A percentile compares a stretch with the other conserved stretches of the same genome.
Evolutionary conservation across 768 basidiomycete genomes (phyloP).

Genomic region (Pisolithus tinctorius): DNA sequence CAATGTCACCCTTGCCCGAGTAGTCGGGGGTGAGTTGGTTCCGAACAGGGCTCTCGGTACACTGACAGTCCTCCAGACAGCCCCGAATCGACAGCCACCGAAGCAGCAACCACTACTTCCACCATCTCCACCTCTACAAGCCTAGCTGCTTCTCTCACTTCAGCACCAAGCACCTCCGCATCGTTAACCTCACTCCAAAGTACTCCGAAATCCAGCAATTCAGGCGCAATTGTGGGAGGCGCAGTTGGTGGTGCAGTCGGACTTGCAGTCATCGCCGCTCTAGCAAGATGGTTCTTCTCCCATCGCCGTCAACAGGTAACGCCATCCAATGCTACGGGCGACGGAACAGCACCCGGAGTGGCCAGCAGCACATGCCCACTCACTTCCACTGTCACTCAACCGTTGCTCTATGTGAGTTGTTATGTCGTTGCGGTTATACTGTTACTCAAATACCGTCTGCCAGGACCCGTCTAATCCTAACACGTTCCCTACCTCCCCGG

Average conservation of each 20-base stretch:
- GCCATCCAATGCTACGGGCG: slow-evolving; percentile 8
- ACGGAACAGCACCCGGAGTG: neutral
- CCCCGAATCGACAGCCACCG: slow-evolving; percentile 39
- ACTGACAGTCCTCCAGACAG: slow-evolving; percentile 20
- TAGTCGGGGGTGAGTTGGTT: slow-evolving; percentile 18
- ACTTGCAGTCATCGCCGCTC: slow-evolving; percentile 36
- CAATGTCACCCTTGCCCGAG: slow-evolving; percentile 32
- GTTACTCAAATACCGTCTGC: slow-evolving; percentile 2
- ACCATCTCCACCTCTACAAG: slow-evolving; percentile 7
- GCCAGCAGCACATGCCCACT: slow-evolving; percentile 7
- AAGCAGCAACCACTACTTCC: slow-evolving; percentile 20
- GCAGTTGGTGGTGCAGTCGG: slow-evolving; percentile 41
- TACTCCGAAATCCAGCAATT: slow-evolving; percentile 19
- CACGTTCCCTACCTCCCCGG: slow-evolving; percentile 27
- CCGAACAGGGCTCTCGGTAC: neutral
- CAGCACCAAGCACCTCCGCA: neutral
- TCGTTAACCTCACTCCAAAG: neutral
- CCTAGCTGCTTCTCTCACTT: neutral
- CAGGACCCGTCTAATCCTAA: slow-evolving; percentile 32
- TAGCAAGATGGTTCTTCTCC: slow-evolving; percentile 33
- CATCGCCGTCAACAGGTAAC: slow-evolving; percentile 17
- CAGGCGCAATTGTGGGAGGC: slow-evolving; percentile 46
- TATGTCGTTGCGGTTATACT: neutral
- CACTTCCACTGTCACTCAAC: slow-evolving; percentile 8
- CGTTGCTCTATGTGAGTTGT: slow-evolving; percentile 25